A percentile compares a stretch with the other conserved stretches of the same genome.
Evolutionary conservation across 208 protist species (phyloP).

Genomic region (Trypanosomatidae sp.): DNA sequence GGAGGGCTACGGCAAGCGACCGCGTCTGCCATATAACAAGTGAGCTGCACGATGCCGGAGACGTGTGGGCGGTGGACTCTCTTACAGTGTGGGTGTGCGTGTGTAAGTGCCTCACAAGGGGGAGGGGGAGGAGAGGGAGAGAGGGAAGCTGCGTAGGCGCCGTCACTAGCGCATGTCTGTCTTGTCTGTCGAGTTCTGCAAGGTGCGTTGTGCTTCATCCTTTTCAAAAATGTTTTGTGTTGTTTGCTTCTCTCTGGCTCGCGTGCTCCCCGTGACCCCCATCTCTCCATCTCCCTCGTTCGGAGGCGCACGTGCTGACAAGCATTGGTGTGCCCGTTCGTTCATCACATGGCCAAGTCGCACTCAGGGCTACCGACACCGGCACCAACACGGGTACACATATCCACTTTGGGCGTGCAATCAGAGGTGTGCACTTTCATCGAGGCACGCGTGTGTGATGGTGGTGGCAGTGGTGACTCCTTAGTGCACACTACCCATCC

Average conservation of each 20-base stretch:
- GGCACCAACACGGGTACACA: background rate
- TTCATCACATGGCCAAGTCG: background rate
- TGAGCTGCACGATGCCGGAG: constrained; percentile 21
- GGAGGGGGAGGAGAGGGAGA: background rate
- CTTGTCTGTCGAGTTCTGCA: background rate
- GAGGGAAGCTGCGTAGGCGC: background rate
- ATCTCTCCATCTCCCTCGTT: too few species aligned
- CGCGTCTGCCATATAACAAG: constrained; percentile 89
- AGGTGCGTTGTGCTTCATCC: constrained; percentile 5
- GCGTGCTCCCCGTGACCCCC: background rate
- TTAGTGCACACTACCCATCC: background rate
- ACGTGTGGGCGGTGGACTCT: background rate
- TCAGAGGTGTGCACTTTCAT: background rate
- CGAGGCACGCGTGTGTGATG: background rate
- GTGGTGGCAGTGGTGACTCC: background rate
- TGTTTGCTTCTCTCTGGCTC: background rate
- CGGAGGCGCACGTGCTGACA: background rate
- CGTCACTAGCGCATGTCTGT: background rate
- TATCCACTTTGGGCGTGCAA: background rate
- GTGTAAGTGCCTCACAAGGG: background rate
- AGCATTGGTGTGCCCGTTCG: background rate
- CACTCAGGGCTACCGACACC: background rate
- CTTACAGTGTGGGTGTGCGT: background rate
- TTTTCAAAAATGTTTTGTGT: background rate
- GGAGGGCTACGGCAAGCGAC: constrained; percentile 80